Conservation (phyloP, 306 rosid genomes). For the Lithocarpus polystachyus region DNA sequence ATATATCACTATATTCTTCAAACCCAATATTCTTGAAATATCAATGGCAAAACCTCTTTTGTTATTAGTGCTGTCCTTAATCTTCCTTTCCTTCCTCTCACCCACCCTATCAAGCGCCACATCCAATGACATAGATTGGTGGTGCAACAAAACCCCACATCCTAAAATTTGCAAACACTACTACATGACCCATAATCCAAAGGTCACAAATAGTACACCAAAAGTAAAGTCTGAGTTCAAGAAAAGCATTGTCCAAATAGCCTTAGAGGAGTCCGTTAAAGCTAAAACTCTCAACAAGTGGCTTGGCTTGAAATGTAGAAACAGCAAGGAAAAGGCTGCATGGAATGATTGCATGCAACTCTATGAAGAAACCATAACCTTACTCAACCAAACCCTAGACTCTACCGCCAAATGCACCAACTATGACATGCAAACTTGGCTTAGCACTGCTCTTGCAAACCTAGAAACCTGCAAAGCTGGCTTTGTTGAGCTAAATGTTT, state of each 20-base stretch:
- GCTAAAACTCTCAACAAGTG: slow-evolving; percentile 33
- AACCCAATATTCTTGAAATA: not conserved
- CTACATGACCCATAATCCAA: slow-evolving; percentile 1
- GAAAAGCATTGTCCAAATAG: slow-evolving; percentile 18
- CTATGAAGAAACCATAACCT: slow-evolving; percentile 39
- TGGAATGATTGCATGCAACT: slow-evolving; percentile 53
- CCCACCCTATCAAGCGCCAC: slow-evolving; percentile 10
- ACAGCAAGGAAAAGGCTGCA: slow-evolving; percentile 36
- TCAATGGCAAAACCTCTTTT: slow-evolving; percentile 28
- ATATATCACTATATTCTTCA: not conserved
- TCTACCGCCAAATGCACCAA: slow-evolving; percentile 22
- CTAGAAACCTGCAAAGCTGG: slow-evolving; percentile 55
- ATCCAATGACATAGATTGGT: slow-evolving; percentile 22
- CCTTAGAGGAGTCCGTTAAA: slow-evolving; percentile 34
- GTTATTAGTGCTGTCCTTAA: slow-evolving; percentile 6
- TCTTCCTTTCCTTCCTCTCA: slow-evolving; percentile 26
- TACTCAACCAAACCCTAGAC: slow-evolving; percentile 48
- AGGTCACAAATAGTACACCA: not conserved
- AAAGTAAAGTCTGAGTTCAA: slow-evolving; percentile 39
- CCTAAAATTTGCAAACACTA: slow-evolving; percentile 47
- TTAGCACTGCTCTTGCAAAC: slow-evolving; percentile 48
- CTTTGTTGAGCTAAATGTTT: slow-evolving; percentile 46
- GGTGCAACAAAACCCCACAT: slow-evolving; percentile 58
- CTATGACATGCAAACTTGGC: slow-evolving; percentile 53
- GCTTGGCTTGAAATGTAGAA: slow-evolving; percentile 40